Evolutionary conservation across 2,329 filamentous ascomycete species (phyloP).

Genomic region (Mycogone perniciosa): DNA sequence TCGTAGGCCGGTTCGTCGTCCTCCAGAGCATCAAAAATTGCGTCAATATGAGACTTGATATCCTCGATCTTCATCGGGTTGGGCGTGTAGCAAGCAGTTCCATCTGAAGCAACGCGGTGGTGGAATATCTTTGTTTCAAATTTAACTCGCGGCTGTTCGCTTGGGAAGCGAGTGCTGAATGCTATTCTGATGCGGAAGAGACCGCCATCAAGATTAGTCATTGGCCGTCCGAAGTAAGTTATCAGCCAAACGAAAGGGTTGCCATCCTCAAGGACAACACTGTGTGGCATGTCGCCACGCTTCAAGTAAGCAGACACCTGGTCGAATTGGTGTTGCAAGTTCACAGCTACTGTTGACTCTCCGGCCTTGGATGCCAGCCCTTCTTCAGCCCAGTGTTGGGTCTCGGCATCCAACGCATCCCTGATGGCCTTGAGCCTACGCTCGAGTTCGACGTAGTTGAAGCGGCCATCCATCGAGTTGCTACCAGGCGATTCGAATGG

Average conservation of each 20-base stretch:
- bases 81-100: conserved; percentile 76
- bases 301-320: conserved; percentile 74
- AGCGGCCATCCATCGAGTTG: conserved; percentile 82
- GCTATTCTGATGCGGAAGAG: conserved; percentile 74
- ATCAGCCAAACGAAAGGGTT: conserved; percentile 89
- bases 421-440: conserved; percentile 63
- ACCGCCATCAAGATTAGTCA: conserved; percentile 89
- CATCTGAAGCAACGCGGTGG: conserved; percentile 73
- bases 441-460: conserved; percentile 71
- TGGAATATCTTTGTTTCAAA: conserved; percentile 83
- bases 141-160: conserved; percentile 77
- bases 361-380: conserved; percentile 57
- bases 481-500: conserved; percentile 66
- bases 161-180: conserved; percentile 80
- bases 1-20: conserved; percentile 86
- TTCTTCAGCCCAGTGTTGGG: conserved; percentile 61
- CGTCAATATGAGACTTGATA: conserved; percentile 74
- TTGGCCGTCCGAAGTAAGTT: conserved; percentile 84
- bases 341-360: conserved; percentile 71
- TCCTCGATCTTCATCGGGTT: conserved; percentile 60
- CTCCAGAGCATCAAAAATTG: conserved; percentile 74
- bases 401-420: conserved; percentile 64
- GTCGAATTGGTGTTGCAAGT: conserved; percentile 76
- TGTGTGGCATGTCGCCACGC: conserved; percentile 62
- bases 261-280: conserved; percentile 66